Evolutionary conservation across 2,329 filamentous ascomycete genomes (phyloP), one percentile per base, ranked within the genome.

Genomic region (Microcyclosporella mali): DNA sequence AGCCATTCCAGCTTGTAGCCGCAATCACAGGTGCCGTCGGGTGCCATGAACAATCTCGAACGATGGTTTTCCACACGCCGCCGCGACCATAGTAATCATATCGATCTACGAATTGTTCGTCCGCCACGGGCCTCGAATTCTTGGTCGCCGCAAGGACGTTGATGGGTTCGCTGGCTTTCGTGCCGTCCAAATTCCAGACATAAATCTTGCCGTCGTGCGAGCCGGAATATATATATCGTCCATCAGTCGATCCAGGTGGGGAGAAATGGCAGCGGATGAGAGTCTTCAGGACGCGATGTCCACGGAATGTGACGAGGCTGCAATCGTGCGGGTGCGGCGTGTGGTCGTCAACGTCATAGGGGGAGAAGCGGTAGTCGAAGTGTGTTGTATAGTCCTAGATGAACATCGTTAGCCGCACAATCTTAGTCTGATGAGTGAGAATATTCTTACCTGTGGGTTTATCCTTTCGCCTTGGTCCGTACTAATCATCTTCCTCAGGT

Each of bases 211-310:
- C 92, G 54, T 95, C 88, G 51, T 87, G 81, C 56, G 86, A 94
- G 16, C 92, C 92, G 15, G 84, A 85, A 67, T 95, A 97, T 16
- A 98, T 88, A 60, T 95, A 97, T 56, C 88, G 77, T 7, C 85
- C 88, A 61, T 95, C 85, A 2, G 88, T 90, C 59, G 86, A 89
- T 9, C 77, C 79, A 0, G 87, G 81, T 0, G 92, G 92, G 25
- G 86, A 92, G 67, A 98, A 98, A 66, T 97, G 90, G 59, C 92
- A 97, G 47, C 92, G 77, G 54, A 97, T 95, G 31, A 97, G 73
- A 1, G 92, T 97, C 57, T 87, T 84, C 47, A 94, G 75, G 10
- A 98, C 88, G 49, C 78, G 79, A 67, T 98, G 92, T 8, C 90
- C 90, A 18, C 88, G 80, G 73, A 94, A 97, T 0, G 90, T 95